Base-by-base conservation (phyloP, 352 stramenopile species). In the Phytophthora hybrid region DNA sequence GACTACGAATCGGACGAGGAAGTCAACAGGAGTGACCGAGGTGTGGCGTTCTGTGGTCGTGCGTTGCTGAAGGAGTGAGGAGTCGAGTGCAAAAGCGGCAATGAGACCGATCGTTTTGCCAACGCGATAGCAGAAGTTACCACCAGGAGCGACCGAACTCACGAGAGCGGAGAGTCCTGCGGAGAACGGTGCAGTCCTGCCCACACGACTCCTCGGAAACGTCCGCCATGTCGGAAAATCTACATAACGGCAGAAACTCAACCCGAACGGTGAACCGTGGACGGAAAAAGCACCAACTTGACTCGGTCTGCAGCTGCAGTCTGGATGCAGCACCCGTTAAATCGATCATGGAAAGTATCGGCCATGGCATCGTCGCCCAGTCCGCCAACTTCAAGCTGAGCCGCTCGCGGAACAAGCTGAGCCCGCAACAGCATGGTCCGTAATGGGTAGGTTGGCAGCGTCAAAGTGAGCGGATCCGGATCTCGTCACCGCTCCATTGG, bases 71-170 rank as follows among this genome's bases (percentile, higher is more conserved):
- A 57, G 68, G 39, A 54, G 55, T 57, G 69, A 76, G 63, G 11
- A 60, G 57, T 68, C 44, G 51, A 73, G 67, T 62, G 71, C 66
- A 69, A 76, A 76, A 69, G 61, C 41, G 44, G 71, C 51, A 78
- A 75, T 78, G 67, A 73, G 67, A 59, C 39, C 41, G 8, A 69
- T 71, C 52, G 61, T 65, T 75, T 75, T 34, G 39, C 61, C 23
- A 55, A 18, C 23, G 18, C 60, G 29, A 56, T 51, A 56, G 59
- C 14, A 41, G 18, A 61, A 69, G 51, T 62, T 57, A 74, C 51
- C 23, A 66, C 18, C 29, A 59, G 61, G 39, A 59, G 52, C 53
- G 52, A 73, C 59, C 51, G 52, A 73, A 57, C 39, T 49, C 37
- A 62, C 56, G 56, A 51, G 60, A 18, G 29, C 13, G 26, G 61